Percentiles rank a stretch among this genome's conserved stretches.
Conservation (phyloP, 169 alveolate genomes). For the Perkinsus chesapeaki region DNA sequence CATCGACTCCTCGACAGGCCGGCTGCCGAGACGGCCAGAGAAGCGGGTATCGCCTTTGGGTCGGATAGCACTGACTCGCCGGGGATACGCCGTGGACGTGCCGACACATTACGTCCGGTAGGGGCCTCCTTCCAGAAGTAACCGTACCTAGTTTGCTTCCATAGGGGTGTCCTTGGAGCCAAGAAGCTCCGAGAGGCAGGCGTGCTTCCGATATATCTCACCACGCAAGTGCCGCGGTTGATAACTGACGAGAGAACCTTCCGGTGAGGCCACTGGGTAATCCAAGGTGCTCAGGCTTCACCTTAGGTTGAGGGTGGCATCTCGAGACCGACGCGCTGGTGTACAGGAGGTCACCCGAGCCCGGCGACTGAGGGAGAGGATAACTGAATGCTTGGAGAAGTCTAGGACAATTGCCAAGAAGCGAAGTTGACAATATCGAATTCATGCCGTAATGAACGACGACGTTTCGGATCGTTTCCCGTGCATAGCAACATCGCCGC, state of each 20-base stretch:
- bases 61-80: neutral
- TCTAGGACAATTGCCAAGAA: neutral
- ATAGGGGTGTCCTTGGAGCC: neutral
- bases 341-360: neutral
- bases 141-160: neutral
- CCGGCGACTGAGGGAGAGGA: neutral
- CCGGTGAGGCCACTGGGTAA: neutral
- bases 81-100: neutral
- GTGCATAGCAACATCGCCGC: no score
- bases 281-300: no score
- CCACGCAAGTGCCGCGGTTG: constrained; percentile 2
- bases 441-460: neutral
- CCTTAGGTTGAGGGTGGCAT: neutral
- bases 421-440: neutral
- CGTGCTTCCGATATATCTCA: neutral
- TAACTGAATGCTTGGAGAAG: neutral
- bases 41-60: neutral
- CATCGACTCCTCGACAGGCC: neutral
- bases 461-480: neutral
- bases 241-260: neutral
- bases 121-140: neutral
- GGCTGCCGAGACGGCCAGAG: neutral
- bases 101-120: neutral
- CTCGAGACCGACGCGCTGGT: neutral
- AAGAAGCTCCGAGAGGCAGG: neutral